Percentiles rank a stretch among this genome's conserved stretches.
Evolutionary conservation across 306 rosid genomes (phyloP).

Genomic region (Dalbergia oliveri): DNA sequence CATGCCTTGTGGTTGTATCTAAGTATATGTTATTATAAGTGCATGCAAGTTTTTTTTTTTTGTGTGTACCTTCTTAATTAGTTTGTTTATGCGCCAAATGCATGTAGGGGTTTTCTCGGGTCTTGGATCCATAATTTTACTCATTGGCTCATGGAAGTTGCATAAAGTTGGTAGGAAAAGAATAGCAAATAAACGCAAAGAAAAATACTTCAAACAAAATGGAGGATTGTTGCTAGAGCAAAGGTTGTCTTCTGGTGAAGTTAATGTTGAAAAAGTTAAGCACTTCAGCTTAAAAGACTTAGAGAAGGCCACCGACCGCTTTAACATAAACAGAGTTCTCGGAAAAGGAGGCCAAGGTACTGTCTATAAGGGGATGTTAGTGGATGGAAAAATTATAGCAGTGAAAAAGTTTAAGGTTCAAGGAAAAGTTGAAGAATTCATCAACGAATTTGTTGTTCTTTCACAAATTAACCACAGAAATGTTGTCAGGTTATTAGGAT

Average conservation of each 20-base stretch:
- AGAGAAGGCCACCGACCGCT: constrained; percentile 42
- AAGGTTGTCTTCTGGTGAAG: constrained; percentile 29
- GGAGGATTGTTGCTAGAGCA: constrained; percentile 49
- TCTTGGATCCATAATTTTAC: constrained; percentile 22
- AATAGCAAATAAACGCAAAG: neutral
- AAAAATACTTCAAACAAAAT: constrained; percentile 38
- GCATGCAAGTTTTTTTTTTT: too few species aligned
- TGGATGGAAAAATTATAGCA: constrained; percentile 48
- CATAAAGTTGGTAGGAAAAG: constrained; percentile 28
- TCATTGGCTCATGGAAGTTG: constrained; percentile 23
- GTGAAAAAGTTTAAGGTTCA: constrained; percentile 42
- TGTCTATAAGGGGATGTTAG: constrained; percentile 47
- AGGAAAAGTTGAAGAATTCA: constrained; percentile 49
- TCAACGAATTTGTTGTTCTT: constrained; percentile 49
- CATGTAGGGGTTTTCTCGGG: constrained; percentile 32
- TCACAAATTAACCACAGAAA: constrained; percentile 56
- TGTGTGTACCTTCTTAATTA: too few species aligned
- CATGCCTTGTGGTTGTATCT: too few species aligned
- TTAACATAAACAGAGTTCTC: constrained; percentile 38
- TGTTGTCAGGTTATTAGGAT: constrained; percentile 50
- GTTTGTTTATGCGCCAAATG: neutral
- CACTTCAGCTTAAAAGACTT: constrained; percentile 40
- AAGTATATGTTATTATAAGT: too few species aligned
- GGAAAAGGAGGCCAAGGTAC: constrained; percentile 55
- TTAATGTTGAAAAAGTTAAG: constrained; percentile 33